Conservation (phyloP, 2,329 filamentous ascomycete species). For the Trichoderma arundinaceum region DNA sequence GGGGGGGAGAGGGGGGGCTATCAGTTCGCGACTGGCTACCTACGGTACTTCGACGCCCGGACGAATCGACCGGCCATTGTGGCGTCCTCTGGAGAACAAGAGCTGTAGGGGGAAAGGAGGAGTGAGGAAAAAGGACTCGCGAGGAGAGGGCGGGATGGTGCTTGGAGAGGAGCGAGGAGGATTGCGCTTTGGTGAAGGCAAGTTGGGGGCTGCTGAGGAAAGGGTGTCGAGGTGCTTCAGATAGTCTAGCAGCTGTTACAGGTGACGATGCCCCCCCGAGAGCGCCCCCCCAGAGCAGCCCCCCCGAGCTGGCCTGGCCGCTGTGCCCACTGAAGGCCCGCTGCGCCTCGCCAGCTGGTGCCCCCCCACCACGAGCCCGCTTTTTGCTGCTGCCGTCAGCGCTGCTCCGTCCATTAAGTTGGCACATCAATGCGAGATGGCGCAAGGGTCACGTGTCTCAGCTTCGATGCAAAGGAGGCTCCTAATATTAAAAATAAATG, state of each 20-base stretch:
- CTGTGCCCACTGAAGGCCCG: slow-evolving; percentile 24
- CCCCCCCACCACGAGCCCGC: slow-evolving; percentile 2
- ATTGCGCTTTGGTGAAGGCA: slow-evolving; percentile 14
- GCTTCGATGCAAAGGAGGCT: background rate
- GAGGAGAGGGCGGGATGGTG: slow-evolving; percentile 21
- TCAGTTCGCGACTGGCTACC: slow-evolving; percentile 43
- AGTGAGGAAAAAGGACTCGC: slow-evolving; percentile 25
- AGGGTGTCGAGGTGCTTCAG: background rate
- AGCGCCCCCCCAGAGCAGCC: background rate
- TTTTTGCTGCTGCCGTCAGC: slow-evolving; percentile 25
- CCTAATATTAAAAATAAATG: slow-evolving; percentile 5
- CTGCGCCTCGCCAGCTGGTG: slow-evolving; percentile 30
- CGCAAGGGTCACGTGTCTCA: slow-evolving; percentile 20
- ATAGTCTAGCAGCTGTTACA: slow-evolving; percentile 23
- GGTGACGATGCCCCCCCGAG: slow-evolving; percentile 29
- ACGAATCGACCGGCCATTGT: slow-evolving; percentile 69
- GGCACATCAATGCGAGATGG: slow-evolving; percentile 14
- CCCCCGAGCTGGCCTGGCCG: slow-evolving; percentile 8
- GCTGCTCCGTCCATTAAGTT: slow-evolving; percentile 3
- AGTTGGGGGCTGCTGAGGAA: slow-evolving; percentile 20
- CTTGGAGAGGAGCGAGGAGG: slow-evolving; percentile 10
- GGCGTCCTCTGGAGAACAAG: slow-evolving; percentile 33
- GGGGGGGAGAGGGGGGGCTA: slow-evolving; percentile 37
- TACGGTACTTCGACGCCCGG: slow-evolving; percentile 72
- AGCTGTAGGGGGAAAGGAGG: slow-evolving; percentile 32